These are phyloP conservation scores for Rhododendron simsii DNA, from an alignment of 148 eudicot species.

Conservation along the genomic window DNA sequence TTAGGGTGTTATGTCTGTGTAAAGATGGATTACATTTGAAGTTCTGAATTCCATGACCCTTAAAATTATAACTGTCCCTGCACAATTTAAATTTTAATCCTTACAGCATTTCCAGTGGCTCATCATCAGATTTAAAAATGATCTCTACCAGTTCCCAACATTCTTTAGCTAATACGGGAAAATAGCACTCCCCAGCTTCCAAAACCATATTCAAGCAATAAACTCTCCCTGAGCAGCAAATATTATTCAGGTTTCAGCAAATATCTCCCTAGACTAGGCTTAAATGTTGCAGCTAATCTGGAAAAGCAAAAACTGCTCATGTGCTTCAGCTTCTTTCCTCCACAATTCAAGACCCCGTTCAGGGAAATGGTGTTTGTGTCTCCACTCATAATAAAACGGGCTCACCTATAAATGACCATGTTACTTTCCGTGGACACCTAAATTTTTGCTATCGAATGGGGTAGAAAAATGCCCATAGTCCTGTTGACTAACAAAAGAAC, in stretches of 20 bases:
- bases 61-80: neutral
- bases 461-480: neutral
- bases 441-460: neutral
- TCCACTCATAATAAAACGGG: neutral
- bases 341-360: neutral
- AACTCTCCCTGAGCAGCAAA: neutral
- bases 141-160: neutral
- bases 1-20: constrained; percentile 34
- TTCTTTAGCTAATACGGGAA: neutral
- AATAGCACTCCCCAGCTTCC: neutral
- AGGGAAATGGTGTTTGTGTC: neutral
- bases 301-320: neutral
- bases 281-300: neutral
- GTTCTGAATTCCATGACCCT: neutral
- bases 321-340: neutral
- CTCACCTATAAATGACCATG: neutral
- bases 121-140: neutral
- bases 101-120: neutral
- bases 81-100: neutral
- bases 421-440: neutral
- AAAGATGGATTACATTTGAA: constrained; percentile 18
- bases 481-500: neutral
- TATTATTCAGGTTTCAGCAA: neutral
- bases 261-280: neutral
- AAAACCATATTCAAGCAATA: neutral